Evolutionary conservation across 2,329 filamentous ascomycete genomes (phyloP).

Genomic region (Fusarium chaquense): DNA sequence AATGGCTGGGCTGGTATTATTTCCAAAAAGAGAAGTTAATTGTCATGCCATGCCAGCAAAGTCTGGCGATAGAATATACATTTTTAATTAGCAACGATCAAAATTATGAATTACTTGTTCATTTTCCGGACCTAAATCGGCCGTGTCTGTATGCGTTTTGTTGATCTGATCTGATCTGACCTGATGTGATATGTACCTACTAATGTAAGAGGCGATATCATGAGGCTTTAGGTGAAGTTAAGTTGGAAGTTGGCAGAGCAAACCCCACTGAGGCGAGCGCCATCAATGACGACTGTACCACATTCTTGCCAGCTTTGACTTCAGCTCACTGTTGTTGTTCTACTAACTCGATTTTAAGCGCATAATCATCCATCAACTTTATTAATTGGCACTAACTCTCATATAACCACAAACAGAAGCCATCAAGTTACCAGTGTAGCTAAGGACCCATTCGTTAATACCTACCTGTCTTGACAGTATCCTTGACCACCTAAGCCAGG

Average conservation of each 20-base stretch:
- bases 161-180: conserved; percentile 1
- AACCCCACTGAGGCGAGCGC: conserved; percentile 28
- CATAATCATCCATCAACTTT: neutral
- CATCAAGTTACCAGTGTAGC: neutral
- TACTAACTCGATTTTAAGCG: neutral
- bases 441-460: conserved; percentile 3
- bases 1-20: conserved; percentile 44
- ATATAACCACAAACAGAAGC: neutral
- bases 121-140: neutral
- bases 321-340: neutral
- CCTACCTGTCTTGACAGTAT: conserved; percentile 2
- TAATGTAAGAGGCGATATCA: conserved; percentile 2
- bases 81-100: conserved; percentile 45
- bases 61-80: conserved; percentile 43
- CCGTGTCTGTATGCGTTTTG: neutral
- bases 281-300: conserved; percentile 36
- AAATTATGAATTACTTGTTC: conserved; percentile 24
- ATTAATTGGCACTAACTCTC: neutral
- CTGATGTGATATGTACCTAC: neutral
- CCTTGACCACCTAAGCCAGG: neutral
- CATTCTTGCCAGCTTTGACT: conserved; percentile 1
- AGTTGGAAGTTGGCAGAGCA: conserved; percentile 32
- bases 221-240: conserved; percentile 10
- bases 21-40: conserved; percentile 40
- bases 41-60: conserved; percentile 39